Base-by-base conservation (phyloP, 1,284 basidiomycete species). In the Rhodotorula sp. region DNA sequence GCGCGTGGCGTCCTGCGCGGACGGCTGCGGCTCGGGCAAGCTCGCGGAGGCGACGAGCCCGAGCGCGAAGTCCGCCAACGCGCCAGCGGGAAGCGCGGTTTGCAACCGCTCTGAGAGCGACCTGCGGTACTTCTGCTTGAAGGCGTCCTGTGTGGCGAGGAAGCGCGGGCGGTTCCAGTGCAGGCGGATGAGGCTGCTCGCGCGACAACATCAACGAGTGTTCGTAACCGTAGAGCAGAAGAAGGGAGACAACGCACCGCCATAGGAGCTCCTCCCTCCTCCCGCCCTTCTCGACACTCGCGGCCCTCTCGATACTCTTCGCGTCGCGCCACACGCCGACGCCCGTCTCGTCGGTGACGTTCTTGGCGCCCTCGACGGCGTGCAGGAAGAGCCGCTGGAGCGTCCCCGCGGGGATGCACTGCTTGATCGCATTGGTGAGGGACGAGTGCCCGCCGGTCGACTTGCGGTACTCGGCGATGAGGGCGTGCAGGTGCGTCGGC, bases 121-220 rank as follows among this genome's bases (percentile, higher is more conserved):
- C 48, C 44, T 50, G 34, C 61, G 48, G 64, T 70, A 72, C 66
- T 76, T 76, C 12, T 53, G 25, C 58, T 59, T 29, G 66, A 64
- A 76, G 9, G 70, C 68, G 13, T 50, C 25, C 54, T 72, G 66
- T 7, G 74, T 41, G 15, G 54, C 55, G 21, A 34, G 36, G 55
- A 71, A 72, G n/a, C 75, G 70, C 55, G 72, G 57, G 25, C 64
- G 74, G 41, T 72, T 60, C 74, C 73, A 77, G 59, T 74, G 76
- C 5, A 63, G 54, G 21, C 73, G 69, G 34, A 70, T n/a, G 50
- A 78, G 58, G 21, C 72, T 66, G 61, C 6, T n/a, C n/a, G 15
- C 13, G 39, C 34, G 39, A 34, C 3, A 1, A 0, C 2, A 61
- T 63, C 37, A 61, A 27, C 41, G 10, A 10, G 44, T 21, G 12